These are phyloP conservation scores for Aspergillus alliaceus DNA, from an alignment of 2,329 filamentous ascomycete species.

Conservation along the genomic window DNA sequence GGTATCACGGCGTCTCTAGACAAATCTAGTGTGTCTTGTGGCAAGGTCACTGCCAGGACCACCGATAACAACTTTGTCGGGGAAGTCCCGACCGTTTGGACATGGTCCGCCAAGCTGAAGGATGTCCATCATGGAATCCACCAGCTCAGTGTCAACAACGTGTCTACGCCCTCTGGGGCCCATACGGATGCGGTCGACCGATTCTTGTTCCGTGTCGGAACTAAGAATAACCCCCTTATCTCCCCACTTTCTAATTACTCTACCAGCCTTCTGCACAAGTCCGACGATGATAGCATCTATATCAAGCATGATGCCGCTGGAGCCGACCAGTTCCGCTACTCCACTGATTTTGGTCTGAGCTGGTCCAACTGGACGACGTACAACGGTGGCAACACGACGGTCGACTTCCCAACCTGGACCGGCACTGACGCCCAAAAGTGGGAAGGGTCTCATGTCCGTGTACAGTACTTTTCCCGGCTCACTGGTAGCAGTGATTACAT, in stretches of 20 bases:
- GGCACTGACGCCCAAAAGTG: constrained; percentile 60
- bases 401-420: constrained; percentile 54
- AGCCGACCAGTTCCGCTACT: constrained; percentile 63
- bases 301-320: constrained; percentile 61
- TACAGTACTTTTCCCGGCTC: constrained; percentile 63
- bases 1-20: constrained; percentile 48
- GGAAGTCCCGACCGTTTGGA: constrained; percentile 56
- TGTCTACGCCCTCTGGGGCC: constrained; percentile 43
- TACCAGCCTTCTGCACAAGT: constrained; percentile 49
- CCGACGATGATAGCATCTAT: constrained; percentile 45
- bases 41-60: constrained; percentile 34
- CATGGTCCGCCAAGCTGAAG: constrained; percentile 52
- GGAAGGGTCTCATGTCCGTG: constrained; percentile 61
- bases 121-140: constrained; percentile 63
- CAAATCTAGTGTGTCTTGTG: constrained; percentile 46
- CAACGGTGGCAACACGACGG: constrained; percentile 49
- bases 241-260: constrained; percentile 63
- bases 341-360: constrained; percentile 59
- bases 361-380: constrained; percentile 63
- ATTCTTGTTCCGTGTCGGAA: constrained; percentile 62
- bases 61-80: constrained; percentile 44
- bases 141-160: constrained; percentile 57
- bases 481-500: constrained; percentile 62
- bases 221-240: constrained; percentile 58
- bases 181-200: constrained; percentile 56